Evolutionary conservation across 345 rosid genomes (phyloP).

Genomic region (Balakata baccata): DNA sequence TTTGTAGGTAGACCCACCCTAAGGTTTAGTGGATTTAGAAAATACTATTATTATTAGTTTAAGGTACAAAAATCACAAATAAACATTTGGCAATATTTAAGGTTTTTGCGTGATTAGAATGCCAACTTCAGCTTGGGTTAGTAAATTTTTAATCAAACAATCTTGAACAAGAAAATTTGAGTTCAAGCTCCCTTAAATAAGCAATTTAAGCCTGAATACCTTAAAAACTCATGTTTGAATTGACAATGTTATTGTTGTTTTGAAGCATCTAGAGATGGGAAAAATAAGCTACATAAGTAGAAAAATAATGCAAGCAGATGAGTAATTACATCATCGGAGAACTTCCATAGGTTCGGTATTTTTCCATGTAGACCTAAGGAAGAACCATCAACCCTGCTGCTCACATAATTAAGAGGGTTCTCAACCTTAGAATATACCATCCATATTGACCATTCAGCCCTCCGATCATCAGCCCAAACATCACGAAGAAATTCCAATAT

Average conservation of each 20-base stretch:
- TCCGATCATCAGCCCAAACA: conserved; percentile 71
- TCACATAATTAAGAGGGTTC: conserved; percentile 71
- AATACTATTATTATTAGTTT: background rate
- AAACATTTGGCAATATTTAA: background rate
- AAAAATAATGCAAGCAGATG: background rate
- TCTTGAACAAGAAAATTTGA: background rate
- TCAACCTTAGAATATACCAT: conserved; percentile 86
- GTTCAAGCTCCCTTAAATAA: background rate
- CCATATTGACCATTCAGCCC: conserved; percentile 97
- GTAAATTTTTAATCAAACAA: background rate
- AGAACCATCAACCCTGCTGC: conserved; percentile 55
- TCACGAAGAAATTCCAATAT: conserved; percentile 62
- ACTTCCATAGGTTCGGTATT: conserved; percentile 53
- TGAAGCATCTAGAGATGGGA: background rate
- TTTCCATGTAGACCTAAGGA: conserved; percentile 46
- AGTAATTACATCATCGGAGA: conserved; percentile 54
- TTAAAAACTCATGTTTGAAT: background rate
- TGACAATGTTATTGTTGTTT: background rate
- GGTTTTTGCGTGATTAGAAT: background rate
- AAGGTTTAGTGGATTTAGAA: background rate
- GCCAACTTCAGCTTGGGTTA: background rate
- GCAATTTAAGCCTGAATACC: background rate
- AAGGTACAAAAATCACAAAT: background rate
- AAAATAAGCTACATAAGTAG: background rate
- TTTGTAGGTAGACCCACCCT: background rate